phyloP scores from a whole-genome alignment of 1,284 basidiomycete genomes.

The Moesziomyces aphidis region DNA sequence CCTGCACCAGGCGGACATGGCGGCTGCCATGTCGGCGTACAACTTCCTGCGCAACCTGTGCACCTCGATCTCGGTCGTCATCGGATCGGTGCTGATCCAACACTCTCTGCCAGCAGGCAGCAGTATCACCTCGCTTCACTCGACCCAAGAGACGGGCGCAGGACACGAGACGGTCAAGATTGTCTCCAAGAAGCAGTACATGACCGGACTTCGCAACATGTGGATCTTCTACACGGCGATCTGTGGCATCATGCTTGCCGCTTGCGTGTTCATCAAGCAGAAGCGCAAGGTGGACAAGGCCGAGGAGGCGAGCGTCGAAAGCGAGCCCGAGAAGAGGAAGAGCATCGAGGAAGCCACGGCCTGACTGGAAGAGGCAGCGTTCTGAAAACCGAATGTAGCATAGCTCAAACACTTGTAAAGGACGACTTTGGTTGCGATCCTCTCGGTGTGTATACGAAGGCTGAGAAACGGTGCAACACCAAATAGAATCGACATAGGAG shows the following conservation, averaged over 20 bases:
- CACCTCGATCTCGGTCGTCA: constrained; percentile 11
- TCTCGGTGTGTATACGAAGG: too few species aligned
- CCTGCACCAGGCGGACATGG: constrained; percentile 7
- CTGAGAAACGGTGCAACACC: too few species aligned
- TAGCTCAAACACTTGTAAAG: too few species aligned
- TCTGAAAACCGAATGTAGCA: too few species aligned
- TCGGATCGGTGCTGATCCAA: constrained; percentile 11
- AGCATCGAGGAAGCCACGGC: not conserved
- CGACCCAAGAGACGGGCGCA: not conserved
- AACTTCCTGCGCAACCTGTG: constrained; percentile 10
- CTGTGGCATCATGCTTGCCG: constrained; percentile 6
- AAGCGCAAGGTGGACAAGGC: not conserved
- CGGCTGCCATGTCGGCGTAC: constrained; percentile 10
- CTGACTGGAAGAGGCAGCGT: too few species aligned
- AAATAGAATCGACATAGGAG: too few species aligned
- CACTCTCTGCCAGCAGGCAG: constrained; percentile 2
- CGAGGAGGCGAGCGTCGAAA: not conserved
- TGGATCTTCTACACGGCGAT: constrained; percentile 8
- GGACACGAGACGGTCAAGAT: not conserved
- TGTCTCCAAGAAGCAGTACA: constrained; percentile 4
- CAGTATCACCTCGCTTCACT: constrained; percentile 6
- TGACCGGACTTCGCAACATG: constrained; percentile 7
- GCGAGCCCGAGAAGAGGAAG: not conserved
- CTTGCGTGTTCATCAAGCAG: constrained; percentile 9
- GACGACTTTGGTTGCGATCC: too few species aligned